Percentiles rank a stretch among this genome's conserved stretches.
Evolutionary conservation across 1,284 basidiomycete species (phyloP).

Genomic region (Rhodotorula sp.): DNA sequence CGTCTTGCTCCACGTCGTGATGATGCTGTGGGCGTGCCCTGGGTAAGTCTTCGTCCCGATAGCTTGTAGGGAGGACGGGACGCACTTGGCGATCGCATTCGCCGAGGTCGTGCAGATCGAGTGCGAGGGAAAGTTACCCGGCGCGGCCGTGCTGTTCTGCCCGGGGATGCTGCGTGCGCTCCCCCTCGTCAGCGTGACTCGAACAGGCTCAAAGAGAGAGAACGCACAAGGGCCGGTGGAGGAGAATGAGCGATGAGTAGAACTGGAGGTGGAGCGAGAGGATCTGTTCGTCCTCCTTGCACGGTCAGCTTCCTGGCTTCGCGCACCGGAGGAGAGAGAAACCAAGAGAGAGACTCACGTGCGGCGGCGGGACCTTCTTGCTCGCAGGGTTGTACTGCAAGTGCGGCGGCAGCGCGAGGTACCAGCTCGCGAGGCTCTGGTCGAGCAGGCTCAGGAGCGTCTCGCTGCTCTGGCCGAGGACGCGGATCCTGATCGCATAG

Average conservation of each 20-base stretch:
- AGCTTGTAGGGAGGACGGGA: too few species aligned
- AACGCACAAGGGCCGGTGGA: conserved; percentile 67
- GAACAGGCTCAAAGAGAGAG: not conserved
- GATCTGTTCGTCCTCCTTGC: conserved; percentile 57
- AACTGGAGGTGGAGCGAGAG: conserved; percentile 81
- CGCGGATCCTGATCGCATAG: conserved; percentile 67
- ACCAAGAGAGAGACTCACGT: conserved; percentile 9
- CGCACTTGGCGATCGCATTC: conserved; percentile 68
- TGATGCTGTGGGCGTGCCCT: conserved; percentile 52
- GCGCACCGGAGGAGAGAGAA: conserved; percentile 36
- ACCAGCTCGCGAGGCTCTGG: conserved; percentile 72
- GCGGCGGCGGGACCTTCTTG: conserved; percentile 43
- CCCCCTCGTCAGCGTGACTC: not conserved
- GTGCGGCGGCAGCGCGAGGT: conserved; percentile 68
- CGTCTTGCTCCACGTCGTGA: conserved; percentile 52
- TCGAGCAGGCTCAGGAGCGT: conserved; percentile 63
- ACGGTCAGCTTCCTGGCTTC: not conserved
- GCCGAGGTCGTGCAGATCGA: conserved; percentile 72
- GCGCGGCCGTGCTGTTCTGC: conserved; percentile 60
- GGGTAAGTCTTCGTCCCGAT: not conserved
- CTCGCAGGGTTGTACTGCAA: conserved; percentile 55
- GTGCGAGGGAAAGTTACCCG: conserved; percentile 57
- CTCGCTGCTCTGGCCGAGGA: conserved; percentile 58
- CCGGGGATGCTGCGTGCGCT: conserved; percentile 47
- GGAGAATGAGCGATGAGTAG: conserved; percentile 74